Base-by-base conservation (phyloP, 1,284 basidiomycete species). In the Ustilago esculenta region DNA sequence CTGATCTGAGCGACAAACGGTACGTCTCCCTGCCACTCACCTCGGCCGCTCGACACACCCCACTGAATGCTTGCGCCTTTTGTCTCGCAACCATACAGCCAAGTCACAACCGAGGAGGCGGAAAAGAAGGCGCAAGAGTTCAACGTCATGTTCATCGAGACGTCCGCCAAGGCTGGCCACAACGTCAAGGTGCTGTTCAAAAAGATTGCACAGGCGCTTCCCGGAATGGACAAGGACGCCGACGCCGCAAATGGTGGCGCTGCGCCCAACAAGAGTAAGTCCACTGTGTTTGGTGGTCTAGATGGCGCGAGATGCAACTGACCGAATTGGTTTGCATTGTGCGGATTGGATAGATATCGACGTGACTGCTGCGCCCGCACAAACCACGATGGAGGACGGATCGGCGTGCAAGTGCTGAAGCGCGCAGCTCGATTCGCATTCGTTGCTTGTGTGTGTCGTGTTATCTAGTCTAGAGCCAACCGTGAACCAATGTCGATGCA, bases 101-200 rank as follows among this genome's bases (percentile, higher is more conserved):
- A 98, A 89, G 95, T 99, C n/a, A 98, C 95, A 5, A 87, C 94
- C 6, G 96, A 99, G 82, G 95, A 98, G 81, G 93, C 95, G 15
- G 95, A 95, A 45, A 88, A 90, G 59, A 92, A 92, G 78, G 88
- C 94, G n/a, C 90, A 92, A 50, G 90, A 96, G 81, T 86, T 96
- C 67, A 90, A 90, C 79, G 91, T 98, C 77, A 93, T 98, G 91
- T 97, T 96, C 81, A 97, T 98, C 89, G 96, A 99, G 85, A 98
- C 96, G 4, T 96, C 93, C 29, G 96, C 96, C 30, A 99, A 99
- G 83, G 96, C 96, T 3, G 96, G 96, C 2, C 95, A 98, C 83
- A 99, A 99, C 75, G 96, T 99, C 72, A 99, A 98, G 86, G 91
- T 91, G 67, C 84, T 99, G 65, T 99, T 99, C 87, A 92, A 97